A percentile compares a stretch with the other conserved stretches of the same genome.
Evolutionary conservation across 306 rosid species (phyloP).

Genomic region (Neltuma alba): DNA sequence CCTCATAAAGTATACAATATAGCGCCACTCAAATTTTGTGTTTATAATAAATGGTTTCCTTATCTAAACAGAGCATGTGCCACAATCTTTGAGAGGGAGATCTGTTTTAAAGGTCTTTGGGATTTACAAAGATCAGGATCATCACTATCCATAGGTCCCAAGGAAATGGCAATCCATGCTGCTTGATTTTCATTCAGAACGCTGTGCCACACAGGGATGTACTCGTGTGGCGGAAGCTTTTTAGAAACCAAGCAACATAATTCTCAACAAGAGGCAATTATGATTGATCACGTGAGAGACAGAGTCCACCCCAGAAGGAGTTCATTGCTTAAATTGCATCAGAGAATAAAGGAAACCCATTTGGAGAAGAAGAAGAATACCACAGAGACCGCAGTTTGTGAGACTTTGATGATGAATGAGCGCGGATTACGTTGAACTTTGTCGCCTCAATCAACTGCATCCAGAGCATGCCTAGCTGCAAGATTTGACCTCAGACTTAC

Average conservation of each 20-base stretch:
- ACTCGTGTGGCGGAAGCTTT: too few species aligned
- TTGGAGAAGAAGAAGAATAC: neutral
- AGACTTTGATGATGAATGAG: neutral
- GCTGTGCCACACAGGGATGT: too few species aligned
- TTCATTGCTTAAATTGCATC: too few species aligned
- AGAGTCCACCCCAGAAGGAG: neutral
- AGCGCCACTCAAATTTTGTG: too few species aligned
- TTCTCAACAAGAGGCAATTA: too few species aligned
- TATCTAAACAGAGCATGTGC: conserved; percentile 1
- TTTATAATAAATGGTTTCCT: neutral
- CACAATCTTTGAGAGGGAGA: neutral
- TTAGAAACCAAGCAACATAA: too few species aligned
- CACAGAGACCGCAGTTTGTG: neutral
- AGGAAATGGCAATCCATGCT: neutral
- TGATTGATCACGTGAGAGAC: neutral
- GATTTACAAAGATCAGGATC: neutral
- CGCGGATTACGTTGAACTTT: conserved; percentile 32
- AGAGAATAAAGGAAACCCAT: neutral
- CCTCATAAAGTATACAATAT: too few species aligned
- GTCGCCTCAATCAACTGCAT: conserved; percentile 15
- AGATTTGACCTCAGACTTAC: neutral
- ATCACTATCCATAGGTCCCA: neutral
- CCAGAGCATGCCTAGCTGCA: neutral
- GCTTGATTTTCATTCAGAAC: neutral
- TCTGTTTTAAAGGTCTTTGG: neutral